Base-by-base conservation (phyloP, 148 eudicot genomes). In the Linanthus parryae region DNA sequence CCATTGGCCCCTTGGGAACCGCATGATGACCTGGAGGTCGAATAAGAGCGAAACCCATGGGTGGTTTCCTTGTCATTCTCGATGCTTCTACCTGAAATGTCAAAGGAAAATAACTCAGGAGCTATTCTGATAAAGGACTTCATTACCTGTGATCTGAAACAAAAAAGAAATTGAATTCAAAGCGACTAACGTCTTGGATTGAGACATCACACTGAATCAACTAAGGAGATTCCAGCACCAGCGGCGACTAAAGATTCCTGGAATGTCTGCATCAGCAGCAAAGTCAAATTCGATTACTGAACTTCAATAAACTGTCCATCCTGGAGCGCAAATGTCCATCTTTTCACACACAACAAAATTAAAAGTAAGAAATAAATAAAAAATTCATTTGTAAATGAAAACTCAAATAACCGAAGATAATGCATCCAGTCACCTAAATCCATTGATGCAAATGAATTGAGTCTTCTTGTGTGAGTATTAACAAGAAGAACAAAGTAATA, bases 1-100 rank as follows among this genome's bases (percentile, higher is more conserved):
- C 95, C 97, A 90, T 83, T 29, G 97, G 95, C 23, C 97, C 97
- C 56, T 84, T 73, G 23, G 92, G 97, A 74, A 90, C 71, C 49
- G 97, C 97, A 65, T 90, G 97, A 67, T 90, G 97, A 64, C 97
- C 97, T 11, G 97, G 97, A 33, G 97, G 97, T 57, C 97, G 67
- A 56, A 90, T 79, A 44, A 90, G 65, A 35, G 97, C 95, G 66
- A 85, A 90, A 51, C 95, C 97, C 25, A 66, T 59, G 5, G 95
- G 95, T 52, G 92, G 81, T 16, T 90, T 71, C 59, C 52, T 20
- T 49, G 63, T 69, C 21, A 61, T 19, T 54, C 45, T 78, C 27
- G 91, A 85, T 59, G 97, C 95, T 45, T 76, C 76, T 63, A 90
- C 83, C 97, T 90, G 64, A 14, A 66, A 77, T 49, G 25, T 56